phyloP scores from a whole-genome alignment of 305 asterid genomes.

The Plantago coronopus region DNA sequence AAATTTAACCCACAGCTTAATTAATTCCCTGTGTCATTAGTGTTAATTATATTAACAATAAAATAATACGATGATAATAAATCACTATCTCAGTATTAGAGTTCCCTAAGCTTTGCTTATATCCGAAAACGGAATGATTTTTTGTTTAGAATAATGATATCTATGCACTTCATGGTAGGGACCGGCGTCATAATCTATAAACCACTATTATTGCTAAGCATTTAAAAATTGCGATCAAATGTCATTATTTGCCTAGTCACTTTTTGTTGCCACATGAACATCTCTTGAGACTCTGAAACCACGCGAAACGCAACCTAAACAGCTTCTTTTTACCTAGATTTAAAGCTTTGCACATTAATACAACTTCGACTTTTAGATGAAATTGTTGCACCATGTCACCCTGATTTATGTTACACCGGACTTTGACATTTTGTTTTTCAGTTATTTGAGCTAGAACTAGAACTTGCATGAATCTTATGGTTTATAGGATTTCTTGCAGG shows the following conservation, averaged over 20 bases:
- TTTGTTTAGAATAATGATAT: not conserved
- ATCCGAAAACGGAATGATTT: not conserved
- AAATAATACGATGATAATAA: no score
- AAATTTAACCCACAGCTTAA: no score
- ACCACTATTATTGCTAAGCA: not conserved
- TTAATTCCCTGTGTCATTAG: not conserved
- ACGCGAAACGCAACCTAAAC: not conserved
- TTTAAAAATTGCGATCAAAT: not conserved
- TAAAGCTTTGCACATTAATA: no score
- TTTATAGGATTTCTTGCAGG: conserved; percentile 11
- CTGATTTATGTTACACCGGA: no score
- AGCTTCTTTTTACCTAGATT: not conserved
- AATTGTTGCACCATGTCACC: no score
- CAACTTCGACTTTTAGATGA: no score
- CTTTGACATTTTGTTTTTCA: not conserved
- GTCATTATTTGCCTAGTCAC: conserved; percentile 6
- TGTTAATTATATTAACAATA: no score
- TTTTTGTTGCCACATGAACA: not conserved
- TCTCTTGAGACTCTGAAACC: no score
- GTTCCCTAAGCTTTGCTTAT: not conserved
- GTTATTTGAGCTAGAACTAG: not conserved
- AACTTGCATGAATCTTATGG: not conserved
- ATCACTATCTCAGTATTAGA: not conserved
- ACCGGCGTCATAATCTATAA: not conserved
- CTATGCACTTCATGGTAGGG: not conserved